Conservation (phyloP, 2,329 filamentous ascomycete species). For the Neofusicoccum cordaticola region DNA sequence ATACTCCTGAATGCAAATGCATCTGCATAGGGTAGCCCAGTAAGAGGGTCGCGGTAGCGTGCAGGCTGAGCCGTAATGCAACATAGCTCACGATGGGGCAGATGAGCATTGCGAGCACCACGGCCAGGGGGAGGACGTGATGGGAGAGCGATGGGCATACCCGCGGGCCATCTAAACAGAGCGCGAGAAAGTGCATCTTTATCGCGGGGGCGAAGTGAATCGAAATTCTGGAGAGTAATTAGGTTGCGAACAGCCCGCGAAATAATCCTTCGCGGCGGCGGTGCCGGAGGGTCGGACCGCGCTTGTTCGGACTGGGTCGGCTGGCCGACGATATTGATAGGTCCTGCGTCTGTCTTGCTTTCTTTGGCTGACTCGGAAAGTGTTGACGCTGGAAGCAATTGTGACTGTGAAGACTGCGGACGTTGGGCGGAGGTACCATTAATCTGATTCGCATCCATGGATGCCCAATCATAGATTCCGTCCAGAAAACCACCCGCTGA, state of each 20-base stretch:
- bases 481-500: slow-evolving; percentile 33
- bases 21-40: slow-evolving; percentile 78
- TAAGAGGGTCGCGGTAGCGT: slow-evolving; percentile 79
- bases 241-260: slow-evolving; percentile 56
- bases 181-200: slow-evolving; percentile 18
- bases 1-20: slow-evolving; percentile 78
- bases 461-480: slow-evolving; percentile 38
- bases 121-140: slow-evolving; percentile 50
- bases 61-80: slow-evolving; percentile 80
- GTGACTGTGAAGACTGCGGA: slow-evolving; percentile 2
- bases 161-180: slow-evolving; percentile 36
- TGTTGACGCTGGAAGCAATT: slow-evolving; percentile 24
- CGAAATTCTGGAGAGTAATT: slow-evolving; percentile 57
- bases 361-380: slow-evolving; percentile 49
- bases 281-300: slow-evolving; percentile 30
- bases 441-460: slow-evolving; percentile 6
- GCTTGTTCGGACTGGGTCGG: neutral
- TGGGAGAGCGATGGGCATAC: slow-evolving; percentile 27
- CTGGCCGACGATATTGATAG: neutral
- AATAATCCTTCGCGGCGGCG: slow-evolving; percentile 38
- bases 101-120: slow-evolving; percentile 43
- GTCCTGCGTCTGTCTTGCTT: slow-evolving; percentile 49
- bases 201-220: slow-evolving; percentile 26
- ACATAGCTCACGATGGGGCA: slow-evolving; percentile 56
- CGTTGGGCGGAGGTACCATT: slow-evolving; percentile 16